phyloP scores from a whole-genome alignment of 2,329 filamentous ascomycete genomes.

The Aspergillus caelatus region DNA sequence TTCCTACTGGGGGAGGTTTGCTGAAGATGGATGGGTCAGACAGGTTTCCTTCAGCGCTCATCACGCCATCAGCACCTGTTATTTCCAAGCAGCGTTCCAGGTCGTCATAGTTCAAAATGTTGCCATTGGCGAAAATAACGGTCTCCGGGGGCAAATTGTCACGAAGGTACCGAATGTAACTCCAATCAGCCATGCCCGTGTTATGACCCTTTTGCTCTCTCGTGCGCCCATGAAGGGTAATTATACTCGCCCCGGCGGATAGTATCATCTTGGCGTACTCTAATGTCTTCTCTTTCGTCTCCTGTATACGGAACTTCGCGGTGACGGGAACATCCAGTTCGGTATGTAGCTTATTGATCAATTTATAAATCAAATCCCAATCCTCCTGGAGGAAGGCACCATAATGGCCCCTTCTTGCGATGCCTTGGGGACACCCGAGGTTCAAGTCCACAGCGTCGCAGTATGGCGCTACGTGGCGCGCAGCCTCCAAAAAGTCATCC shows the following conservation, averaged over 20 bases:
- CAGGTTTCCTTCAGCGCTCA: constrained; percentile 95
- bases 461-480: constrained; percentile 75
- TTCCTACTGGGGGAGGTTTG: constrained; percentile 62
- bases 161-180: constrained; percentile 76
- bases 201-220: constrained; percentile 95
- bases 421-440: constrained; percentile 93
- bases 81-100: constrained; percentile 74
- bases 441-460: constrained; percentile 97
- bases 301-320: constrained; percentile 89
- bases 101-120: constrained; percentile 80
- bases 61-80: constrained; percentile 88
- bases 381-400: constrained; percentile 95
- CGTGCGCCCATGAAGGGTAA: constrained; percentile 87
- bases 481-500: constrained; percentile 61
- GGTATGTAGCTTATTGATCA: constrained; percentile 81
- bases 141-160: constrained; percentile 83
- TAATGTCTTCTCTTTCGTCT: constrained; percentile 82
- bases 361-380: constrained; percentile 75
- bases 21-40: constrained; percentile 90
- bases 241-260: constrained; percentile 83
- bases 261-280: constrained; percentile 88
- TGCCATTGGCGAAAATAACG: constrained; percentile 96
- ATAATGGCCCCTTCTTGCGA: constrained; percentile 87
- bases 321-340: constrained; percentile 83
- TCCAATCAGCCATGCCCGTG: constrained; percentile 92